Evolutionary conservation across 768 basidiomycete species (phyloP).

Genomic region (Lactarius pseudohatsudake): DNA sequence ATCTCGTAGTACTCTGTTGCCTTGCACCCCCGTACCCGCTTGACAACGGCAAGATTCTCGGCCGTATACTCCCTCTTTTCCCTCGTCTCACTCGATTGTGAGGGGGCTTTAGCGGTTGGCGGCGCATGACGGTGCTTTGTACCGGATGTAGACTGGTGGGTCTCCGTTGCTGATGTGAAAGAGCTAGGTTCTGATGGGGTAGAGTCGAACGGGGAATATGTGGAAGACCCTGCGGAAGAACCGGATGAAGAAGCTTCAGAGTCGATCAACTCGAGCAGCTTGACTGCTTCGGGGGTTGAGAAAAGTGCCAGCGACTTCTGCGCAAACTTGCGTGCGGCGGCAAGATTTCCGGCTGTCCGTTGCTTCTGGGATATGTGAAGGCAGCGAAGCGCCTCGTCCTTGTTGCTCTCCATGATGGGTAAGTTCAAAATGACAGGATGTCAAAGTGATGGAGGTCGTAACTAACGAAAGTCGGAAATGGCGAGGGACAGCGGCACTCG

Average conservation of each 20-base stretch:
- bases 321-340: slow-evolving; percentile 84
- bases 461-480: neutral
- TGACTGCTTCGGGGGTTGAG: slow-evolving; percentile 70
- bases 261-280: slow-evolving; percentile 67
- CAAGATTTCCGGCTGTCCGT: slow-evolving; percentile 64
- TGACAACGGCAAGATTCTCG: slow-evolving; percentile 81
- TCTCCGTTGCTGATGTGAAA: slow-evolving; percentile 54
- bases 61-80: slow-evolving; percentile 70
- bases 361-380: slow-evolving; percentile 77
- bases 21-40: slow-evolving; percentile 82
- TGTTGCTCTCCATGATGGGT: slow-evolving; percentile 75
- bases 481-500: neutral
- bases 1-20: slow-evolving; percentile 94
- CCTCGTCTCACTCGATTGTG: slow-evolving; percentile 38
- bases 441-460: neutral
- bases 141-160: slow-evolving; percentile 73
- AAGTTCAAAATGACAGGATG: neutral
- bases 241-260: slow-evolving; percentile 42
- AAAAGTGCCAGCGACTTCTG: slow-evolving; percentile 85
- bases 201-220: slow-evolving; percentile 40
- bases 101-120: slow-evolving; percentile 46
- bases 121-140: slow-evolving; percentile 59
- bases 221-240: slow-evolving; percentile 35
- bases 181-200: slow-evolving; percentile 42
- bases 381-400: slow-evolving; percentile 84